Percentiles rank a stretch among this genome's conserved stretches.
Conservation (phyloP, 139 green algal genomes). For the Haematococcus lacustris region DNA sequence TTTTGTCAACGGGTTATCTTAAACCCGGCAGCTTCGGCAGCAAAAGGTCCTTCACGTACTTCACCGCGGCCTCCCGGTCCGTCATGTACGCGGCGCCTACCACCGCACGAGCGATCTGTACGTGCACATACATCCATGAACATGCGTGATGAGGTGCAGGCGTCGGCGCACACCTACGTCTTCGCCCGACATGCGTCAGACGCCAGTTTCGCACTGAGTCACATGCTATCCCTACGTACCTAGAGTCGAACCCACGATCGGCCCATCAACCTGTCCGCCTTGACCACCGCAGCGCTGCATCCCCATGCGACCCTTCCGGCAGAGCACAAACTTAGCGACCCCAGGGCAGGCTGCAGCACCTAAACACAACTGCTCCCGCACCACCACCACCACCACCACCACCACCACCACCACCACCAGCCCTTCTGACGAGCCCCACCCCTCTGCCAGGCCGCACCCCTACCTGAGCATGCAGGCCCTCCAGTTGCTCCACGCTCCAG, state of each 20-base stretch:
- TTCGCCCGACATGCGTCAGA: too few species aligned
- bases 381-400: background rate
- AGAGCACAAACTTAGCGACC: background rate
- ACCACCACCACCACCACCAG: background rate
- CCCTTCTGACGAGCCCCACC: background rate
- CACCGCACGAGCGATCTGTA: constrained; percentile 1
- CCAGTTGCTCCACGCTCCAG: background rate
- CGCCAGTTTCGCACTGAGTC: too few species aligned
- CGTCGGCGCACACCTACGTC: background rate
- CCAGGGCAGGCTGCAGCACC: background rate
- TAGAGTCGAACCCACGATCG: background rate
- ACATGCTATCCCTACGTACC: too few species aligned
- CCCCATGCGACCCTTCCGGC: background rate
- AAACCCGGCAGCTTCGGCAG: too few species aligned
- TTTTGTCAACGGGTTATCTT: too few species aligned
- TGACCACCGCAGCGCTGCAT: background rate
- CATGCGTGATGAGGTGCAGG: background rate
- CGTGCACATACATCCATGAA: background rate
- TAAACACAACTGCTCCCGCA: background rate
- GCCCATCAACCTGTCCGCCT: background rate
- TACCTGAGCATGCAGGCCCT: constrained; percentile 7
- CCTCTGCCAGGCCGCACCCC: background rate
- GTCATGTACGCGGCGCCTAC: background rate
- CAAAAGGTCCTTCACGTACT: constrained; percentile 1
- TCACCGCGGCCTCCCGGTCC: constrained; percentile 5